These are phyloP conservation scores for Trichothecium roseum DNA, from an alignment of 2,329 filamentous ascomycete species.

Conservation along the genomic window DNA sequence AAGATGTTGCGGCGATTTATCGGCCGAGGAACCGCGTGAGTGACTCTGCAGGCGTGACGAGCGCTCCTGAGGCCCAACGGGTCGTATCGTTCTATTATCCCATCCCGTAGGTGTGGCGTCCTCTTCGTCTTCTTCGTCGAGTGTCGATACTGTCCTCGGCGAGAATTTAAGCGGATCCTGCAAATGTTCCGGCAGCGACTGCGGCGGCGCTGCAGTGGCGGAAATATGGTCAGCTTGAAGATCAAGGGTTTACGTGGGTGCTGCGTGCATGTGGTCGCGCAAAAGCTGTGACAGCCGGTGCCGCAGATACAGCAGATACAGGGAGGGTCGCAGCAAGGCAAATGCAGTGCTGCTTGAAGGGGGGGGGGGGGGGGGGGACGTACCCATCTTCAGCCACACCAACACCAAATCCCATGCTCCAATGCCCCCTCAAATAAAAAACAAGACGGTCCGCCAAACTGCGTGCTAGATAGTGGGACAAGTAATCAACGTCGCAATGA, in stretches of 20 bases:
- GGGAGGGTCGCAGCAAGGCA: not conserved
- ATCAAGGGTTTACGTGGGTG: too few species aligned
- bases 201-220: slow-evolving; percentile 39
- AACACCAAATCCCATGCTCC: slow-evolving; percentile 10
- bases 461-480: not conserved
- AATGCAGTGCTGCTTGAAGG: not conserved
- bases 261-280: too few species aligned
- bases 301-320: not conserved
- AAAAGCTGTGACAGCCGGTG: too few species aligned
- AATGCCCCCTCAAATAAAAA: not conserved
- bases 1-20: slow-evolving; percentile 32
- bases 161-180: slow-evolving; percentile 43
- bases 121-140: slow-evolving; percentile 43
- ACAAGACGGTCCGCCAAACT: too few species aligned
- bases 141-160: slow-evolving; percentile 36
- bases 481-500: too few species aligned
- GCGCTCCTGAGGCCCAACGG: slow-evolving; percentile 28
- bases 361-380: slow-evolving; percentile 7
- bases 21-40: slow-evolving; percentile 48
- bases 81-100: slow-evolving; percentile 35
- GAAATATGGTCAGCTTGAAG: not conserved
- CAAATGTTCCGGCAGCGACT: slow-evolving; percentile 46
- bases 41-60: slow-evolving; percentile 33
- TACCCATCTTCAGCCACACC: slow-evolving; percentile 16
- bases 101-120: slow-evolving; percentile 34